Evolutionary conservation across 139 green algal genomes (phyloP), one percentile per base, ranked within the genome.

Genomic region (Marvania coccoides): DNA sequence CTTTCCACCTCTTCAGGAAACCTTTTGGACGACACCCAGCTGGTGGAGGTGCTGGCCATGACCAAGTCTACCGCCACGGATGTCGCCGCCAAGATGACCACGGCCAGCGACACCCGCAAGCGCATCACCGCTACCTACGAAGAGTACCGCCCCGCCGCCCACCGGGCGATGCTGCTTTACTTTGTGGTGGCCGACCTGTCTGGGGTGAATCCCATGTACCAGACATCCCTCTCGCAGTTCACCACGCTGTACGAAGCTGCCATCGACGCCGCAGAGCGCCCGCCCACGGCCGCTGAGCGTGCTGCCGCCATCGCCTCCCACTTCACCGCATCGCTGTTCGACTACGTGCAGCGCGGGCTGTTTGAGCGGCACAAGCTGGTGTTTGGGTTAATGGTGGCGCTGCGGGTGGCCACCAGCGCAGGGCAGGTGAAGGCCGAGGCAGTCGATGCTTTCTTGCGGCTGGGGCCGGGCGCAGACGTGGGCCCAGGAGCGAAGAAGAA

Each of bases 291-390:
- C 6, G 6, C 61, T 4, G n/a, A 7, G 5, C 38, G 61, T 19
- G 19, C 15, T 6, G 23, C n/a, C 84, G 68, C 78, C 94, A 96
- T 82, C 83, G 91, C 67, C 91, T 96, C 69, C 54, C 93, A 95
- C 82, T 95, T 97, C 76, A 94, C 28, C 13, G 95, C 89, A 59
- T 77, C 87, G 58, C 88, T 95, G 67, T 96, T 94, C 83, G 64
- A 91, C 9, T 97, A 96, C 79, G 82, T 95, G 46, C 84, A 94
- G 85, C 80, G 90, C 57, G 92, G 92, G 45, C 83, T 97, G 55
- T 98, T 96, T 81, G 91, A 98, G 83, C 78, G 84, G n/a, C 87
- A 98, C 86, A 96, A 95, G 83, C 65, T 95, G 42, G 86, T 92
- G 65, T 98, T 97, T 70, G 85, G 88, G 29, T 83, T 96, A 30